Percentiles rank a stretch among this genome's conserved stretches.
Evolutionary conservation across 129 eudicot genomes (phyloP).

Genomic region (Centaurea solstitialis): DNA sequence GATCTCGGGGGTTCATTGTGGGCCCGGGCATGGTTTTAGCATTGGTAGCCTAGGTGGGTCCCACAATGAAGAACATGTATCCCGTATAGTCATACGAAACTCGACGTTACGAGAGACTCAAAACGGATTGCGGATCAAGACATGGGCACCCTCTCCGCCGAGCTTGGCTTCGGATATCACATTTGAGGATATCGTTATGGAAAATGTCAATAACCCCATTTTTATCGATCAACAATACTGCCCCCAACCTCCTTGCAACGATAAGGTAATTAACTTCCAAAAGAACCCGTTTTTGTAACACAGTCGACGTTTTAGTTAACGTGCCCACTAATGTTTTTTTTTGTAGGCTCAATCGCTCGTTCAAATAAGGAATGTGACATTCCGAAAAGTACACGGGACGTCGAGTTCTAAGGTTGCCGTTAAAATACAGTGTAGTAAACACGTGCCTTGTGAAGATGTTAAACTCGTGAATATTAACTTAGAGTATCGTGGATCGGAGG

Average conservation of each 20-base stretch:
- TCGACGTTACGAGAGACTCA: conserved; percentile 50
- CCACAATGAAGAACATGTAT: conserved; percentile 28
- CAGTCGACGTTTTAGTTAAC: not conserved
- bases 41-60: conserved; percentile 73
- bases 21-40: conserved; percentile 92
- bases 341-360: conserved; percentile 43
- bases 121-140: conserved; percentile 76
- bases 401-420: conserved; percentile 54
- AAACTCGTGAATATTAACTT: conserved; percentile 54
- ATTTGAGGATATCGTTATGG: conserved; percentile 50
- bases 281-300: not conserved
- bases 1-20: conserved; percentile 51
- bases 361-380: conserved; percentile 50
- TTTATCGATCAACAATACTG: conserved; percentile 79
- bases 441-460: conserved; percentile 48
- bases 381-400: conserved; percentile 45
- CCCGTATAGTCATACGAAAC: conserved; percentile 39
- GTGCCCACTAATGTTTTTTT: not conserved
- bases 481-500: conserved; percentile 42
- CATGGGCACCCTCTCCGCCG: conserved; percentile 53
- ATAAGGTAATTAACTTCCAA: conserved; percentile 26
- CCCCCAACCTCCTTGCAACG: conserved; percentile 41
- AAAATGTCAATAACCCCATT: conserved; percentile 59
- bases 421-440: conserved; percentile 35
- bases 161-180: conserved; percentile 42